Base-by-base conservation (phyloP, 352 stramenopile species). In the Phytophthora sojae region DNA sequence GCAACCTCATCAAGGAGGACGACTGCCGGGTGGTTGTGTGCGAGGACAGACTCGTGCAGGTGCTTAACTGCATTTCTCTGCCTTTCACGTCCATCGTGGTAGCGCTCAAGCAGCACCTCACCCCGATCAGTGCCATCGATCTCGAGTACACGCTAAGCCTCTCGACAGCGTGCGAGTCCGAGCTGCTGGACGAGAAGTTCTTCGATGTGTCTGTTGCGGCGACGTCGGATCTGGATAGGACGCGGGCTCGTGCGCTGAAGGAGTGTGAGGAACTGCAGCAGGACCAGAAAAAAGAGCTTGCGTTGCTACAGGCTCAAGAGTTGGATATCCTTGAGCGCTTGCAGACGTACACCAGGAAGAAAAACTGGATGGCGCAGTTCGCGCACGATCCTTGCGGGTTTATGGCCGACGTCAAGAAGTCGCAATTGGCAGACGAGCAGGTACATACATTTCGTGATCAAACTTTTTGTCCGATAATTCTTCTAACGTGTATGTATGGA, bases 1-100 rank as follows among this genome's bases (percentile, higher is more conserved):
- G 69, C 29, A 89, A 93, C 55, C 76, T 93, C 30, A 93, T 94
- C 74, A 93, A 94, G 61, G 80, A 86, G n/a, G 86, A 94, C 61
- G 86, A 94, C 72, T 94, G 84, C 56, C 83, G 86, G 21, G 82
- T 94, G 29, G 82, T 90, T 35, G 61, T 86, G 15, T 92, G 85
- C 56, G 86, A 94, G 45, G 68, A 77, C 0, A 80, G 73, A 56
- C 73, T 94, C 52, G 42, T 55, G 5, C 73, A 82, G 62, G 61
- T 94, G 23, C 81, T 94, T 57, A 81, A 89, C 26, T 94, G 86
- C 62, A 83, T 91, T 19, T 82, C 80, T 29, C 71, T 94, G 61
- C 83, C 86, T 11, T 94, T 94, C 61, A 79, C 84, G 17, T 92
- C 83, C 0, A 80, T 94, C 37, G 75, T 92, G 6, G 80, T 89